Conservation (phyloP, 2,329 filamentous ascomycete genomes). For the Penicillium polonicum region DNA sequence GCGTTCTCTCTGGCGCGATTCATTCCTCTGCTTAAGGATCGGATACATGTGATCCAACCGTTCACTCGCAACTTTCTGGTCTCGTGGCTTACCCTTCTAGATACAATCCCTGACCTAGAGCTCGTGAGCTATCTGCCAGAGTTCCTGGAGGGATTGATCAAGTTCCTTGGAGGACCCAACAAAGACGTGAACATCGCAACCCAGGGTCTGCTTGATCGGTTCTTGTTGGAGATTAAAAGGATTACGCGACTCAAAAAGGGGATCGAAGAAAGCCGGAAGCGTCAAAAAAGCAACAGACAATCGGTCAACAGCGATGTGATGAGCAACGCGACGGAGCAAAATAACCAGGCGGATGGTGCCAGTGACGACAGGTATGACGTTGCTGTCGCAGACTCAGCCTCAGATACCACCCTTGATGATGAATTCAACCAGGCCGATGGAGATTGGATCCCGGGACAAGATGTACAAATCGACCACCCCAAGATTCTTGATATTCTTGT, state of each 20-base stretch:
- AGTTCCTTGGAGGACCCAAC: slow-evolving; percentile 88
- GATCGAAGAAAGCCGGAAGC: slow-evolving; percentile 78
- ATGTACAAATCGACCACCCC: slow-evolving; percentile 90
- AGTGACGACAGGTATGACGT: slow-evolving; percentile 53
- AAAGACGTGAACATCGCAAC: slow-evolving; percentile 93
- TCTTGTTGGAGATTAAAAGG: slow-evolving; percentile 88
- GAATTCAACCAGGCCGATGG: slow-evolving; percentile 67
- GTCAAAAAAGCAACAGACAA: slow-evolving; percentile 66
- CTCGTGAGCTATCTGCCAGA: slow-evolving; percentile 89
- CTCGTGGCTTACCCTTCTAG: slow-evolving; percentile 89
- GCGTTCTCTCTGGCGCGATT: slow-evolving; percentile 90
- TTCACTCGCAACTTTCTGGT: slow-evolving; percentile 95
- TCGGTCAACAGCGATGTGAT: slow-evolving; percentile 68
- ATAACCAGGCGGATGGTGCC: slow-evolving; percentile 31
- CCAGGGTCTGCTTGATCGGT: slow-evolving; percentile 82
- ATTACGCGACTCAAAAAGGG: slow-evolving; percentile 91
- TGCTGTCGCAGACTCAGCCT: slow-evolving; percentile 51
- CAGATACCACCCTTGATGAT: slow-evolving; percentile 51
- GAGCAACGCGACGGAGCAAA: slow-evolving; percentile 56
- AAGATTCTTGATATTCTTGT: slow-evolving; percentile 91
- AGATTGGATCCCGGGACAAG: slow-evolving; percentile 96
- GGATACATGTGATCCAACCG: slow-evolving; percentile 90
- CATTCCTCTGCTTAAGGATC: slow-evolving; percentile 88
- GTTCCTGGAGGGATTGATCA: slow-evolving; percentile 84
- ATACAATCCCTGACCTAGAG: slow-evolving; percentile 95